Base-by-base conservation (phyloP, 192 early-diverging fungal species). In the Entomortierella beljakovae region DNA sequence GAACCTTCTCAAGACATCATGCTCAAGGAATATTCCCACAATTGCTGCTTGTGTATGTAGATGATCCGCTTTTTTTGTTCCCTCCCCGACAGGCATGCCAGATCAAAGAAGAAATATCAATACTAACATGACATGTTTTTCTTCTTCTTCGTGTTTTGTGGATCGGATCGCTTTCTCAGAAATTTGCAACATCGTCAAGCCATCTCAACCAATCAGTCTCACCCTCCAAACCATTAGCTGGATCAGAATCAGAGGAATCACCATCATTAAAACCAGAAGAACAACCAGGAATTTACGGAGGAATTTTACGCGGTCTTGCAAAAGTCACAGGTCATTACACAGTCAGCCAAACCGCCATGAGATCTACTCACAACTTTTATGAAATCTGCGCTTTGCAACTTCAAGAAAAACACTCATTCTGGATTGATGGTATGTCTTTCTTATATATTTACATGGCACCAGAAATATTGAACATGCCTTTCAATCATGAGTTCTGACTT, bases 241-340 rank as follows among this genome's bases (percentile, higher is more conserved):
- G 6, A 38, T 38, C 37, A 38, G 37, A 8, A 38, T 13, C 37
- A 38, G 6, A n/a, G 10, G 37, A 33, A 58, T 10, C 49, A 65
- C 9, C 71, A 18, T 23, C 70, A 64, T 9, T 55, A 43, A 48
- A 7, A 22, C 26, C 48, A 53, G 43, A 22, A 7, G 28, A 22
- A 32, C 9, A 40, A 51, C 15, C 57, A 15, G 75, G 75, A 59
- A 20, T 79, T 46, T 79, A 79, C 37, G 75, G 67, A 3, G 53
- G 61, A 20, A 65, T 79, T 26, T 48, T 79, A 37, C 66, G 67
- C 13, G 49, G 84, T 2, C 38, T 88, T 13, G 86, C 86, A 40
- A 80, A 60, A 38, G 55, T 84, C 42, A 84, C 85, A 57, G 86
- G 86, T 46, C 85, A 88, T 34, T 88, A 88, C 42, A 84, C 82